Evolutionary conservation across 2,329 filamentous ascomycete genomes (phyloP).

Genomic region (Aspergillus tanneri): DNA sequence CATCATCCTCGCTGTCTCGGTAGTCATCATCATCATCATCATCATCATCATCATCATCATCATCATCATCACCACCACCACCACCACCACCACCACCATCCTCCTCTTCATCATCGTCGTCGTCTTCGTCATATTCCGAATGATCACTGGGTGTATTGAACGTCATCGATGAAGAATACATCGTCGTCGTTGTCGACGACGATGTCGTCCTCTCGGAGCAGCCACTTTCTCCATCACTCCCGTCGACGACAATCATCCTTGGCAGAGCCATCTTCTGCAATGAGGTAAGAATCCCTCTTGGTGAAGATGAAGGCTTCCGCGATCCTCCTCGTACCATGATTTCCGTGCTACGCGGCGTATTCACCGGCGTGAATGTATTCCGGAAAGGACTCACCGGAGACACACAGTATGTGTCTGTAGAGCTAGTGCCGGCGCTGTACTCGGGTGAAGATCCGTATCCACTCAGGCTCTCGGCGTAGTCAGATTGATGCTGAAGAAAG

Average conservation of each 20-base stretch:
- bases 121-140: slow-evolving; percentile 15
- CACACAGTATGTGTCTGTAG: slow-evolving; percentile 35
- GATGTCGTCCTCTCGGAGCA: no score
- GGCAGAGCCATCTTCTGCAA: slow-evolving; percentile 16
- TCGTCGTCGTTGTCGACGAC: no score
- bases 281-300: slow-evolving; percentile 25
- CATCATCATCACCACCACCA: slow-evolving; percentile 11
- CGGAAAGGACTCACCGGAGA: slow-evolving; percentile 44
- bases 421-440: slow-evolving; percentile 33
- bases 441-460: slow-evolving; percentile 44
- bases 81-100: no score
- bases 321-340: slow-evolving; percentile 2
- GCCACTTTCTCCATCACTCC: slow-evolving; percentile 17
- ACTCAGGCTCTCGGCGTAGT: slow-evolving; percentile 30
- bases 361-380: slow-evolving; percentile 44
- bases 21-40: slow-evolving; percentile 17
- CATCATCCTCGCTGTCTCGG: slow-evolving; percentile 23
- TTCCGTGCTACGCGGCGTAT: slow-evolving; percentile 35
- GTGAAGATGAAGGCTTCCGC: no score
- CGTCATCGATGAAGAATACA: slow-evolving; percentile 3
- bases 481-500: slow-evolving; percentile 15
- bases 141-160: slow-evolving; percentile 16
- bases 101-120: slow-evolving; percentile 23
- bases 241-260: slow-evolving; percentile 3
- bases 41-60: no score